Evolutionary conservation across 805 yeast species (phyloP).

Genomic region (Isabelozyma gotoi): DNA sequence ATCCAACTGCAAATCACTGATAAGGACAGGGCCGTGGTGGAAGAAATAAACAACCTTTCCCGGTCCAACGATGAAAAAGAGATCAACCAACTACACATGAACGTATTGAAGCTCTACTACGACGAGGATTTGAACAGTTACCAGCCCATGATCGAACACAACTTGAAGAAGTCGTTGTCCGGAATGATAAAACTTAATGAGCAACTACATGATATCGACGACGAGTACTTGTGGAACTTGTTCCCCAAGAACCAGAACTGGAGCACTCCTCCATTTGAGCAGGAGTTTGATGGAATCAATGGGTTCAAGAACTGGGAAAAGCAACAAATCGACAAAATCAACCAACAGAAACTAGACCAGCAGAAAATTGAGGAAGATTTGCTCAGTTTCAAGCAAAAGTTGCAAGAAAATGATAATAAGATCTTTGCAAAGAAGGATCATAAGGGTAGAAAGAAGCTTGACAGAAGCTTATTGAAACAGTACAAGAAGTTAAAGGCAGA

Average conservation of each 20-base stretch:
- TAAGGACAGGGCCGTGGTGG: slow-evolving; percentile 24
- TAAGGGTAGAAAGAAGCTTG: slow-evolving; percentile 34
- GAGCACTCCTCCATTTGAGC: slow-evolving; percentile 36
- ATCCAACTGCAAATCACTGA: slow-evolving; percentile 17
- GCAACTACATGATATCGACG: slow-evolving; percentile 32
- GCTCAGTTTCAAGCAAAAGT: slow-evolving; percentile 14
- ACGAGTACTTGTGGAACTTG: slow-evolving; percentile 40
- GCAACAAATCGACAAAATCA: slow-evolving; percentile 19
- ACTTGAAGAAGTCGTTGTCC: slow-evolving; percentile 36
- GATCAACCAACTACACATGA: slow-evolving; percentile 19
- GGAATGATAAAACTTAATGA: slow-evolving; percentile 40
- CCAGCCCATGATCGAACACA: slow-evolving; percentile 34
- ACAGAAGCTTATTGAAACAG: slow-evolving; percentile 32
- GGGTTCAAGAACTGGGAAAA: slow-evolving; percentile 39
- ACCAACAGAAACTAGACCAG: slow-evolving; percentile 14
- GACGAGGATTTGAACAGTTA: slow-evolving; percentile 25
- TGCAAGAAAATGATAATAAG: slow-evolving; percentile 8
- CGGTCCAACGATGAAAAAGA: slow-evolving; percentile 20
- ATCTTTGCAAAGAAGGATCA: slow-evolving; percentile 6
- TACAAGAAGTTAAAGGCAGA: slow-evolving; percentile 30
- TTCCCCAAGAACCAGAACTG: slow-evolving; percentile 34
- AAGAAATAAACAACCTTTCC: slow-evolving; percentile 21
- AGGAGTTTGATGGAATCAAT: slow-evolving; percentile 12
- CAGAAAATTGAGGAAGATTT: slow-evolving; percentile 22
- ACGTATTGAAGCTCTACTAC: slow-evolving; percentile 22